phyloP scores from a whole-genome alignment of 2,329 filamentous ascomycete species.

The Colletotrichum salicis region DNA sequence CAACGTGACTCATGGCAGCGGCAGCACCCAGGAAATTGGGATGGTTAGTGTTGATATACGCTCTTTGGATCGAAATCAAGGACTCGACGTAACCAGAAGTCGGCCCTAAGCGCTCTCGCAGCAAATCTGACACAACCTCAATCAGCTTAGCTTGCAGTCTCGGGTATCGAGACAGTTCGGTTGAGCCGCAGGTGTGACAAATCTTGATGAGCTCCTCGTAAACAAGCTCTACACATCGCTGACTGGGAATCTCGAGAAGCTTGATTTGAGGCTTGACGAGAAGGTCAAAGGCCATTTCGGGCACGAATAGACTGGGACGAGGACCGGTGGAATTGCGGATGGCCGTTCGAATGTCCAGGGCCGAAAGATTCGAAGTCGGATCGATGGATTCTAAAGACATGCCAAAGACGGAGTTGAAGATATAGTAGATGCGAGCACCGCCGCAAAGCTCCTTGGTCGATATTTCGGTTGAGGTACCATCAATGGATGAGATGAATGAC shows the following conservation, averaged over 20 bases:
- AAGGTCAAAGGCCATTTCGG: slow-evolving; percentile 96
- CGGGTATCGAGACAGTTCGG: slow-evolving; percentile 90
- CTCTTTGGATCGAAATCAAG: slow-evolving; percentile 94
- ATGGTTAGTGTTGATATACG: slow-evolving; percentile 99
- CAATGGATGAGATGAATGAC: slow-evolving; percentile 97
- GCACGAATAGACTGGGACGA: slow-evolving; percentile 93
- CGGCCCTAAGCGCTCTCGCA: slow-evolving; percentile 91
- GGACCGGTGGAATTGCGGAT: slow-evolving; percentile 98
- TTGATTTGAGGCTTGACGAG: slow-evolving; percentile 99
- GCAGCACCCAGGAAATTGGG: slow-evolving; percentile 98
- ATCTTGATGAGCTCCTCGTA: slow-evolving; percentile 99
- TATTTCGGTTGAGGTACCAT: slow-evolving; percentile 97
- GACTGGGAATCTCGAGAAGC: slow-evolving; percentile 91
- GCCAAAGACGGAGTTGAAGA: slow-evolving; percentile 98
- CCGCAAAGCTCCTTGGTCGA: slow-evolving; percentile 98
- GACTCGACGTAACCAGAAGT: slow-evolving; percentile 94
- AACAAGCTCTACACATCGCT: slow-evolving; percentile 96
- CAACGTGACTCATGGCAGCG: slow-evolving; percentile 96
- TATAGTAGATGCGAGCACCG: slow-evolving; percentile 96
- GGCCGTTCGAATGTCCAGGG: slow-evolving; percentile 93
- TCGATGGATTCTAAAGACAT: slow-evolving; percentile 97
- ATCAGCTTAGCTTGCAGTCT: slow-evolving; percentile 96
- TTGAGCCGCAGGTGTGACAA: slow-evolving; percentile 97
- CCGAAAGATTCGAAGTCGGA: slow-evolving; percentile 93
- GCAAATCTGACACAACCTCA: slow-evolving; percentile 94